Evolutionary conservation across 1,139 yeast species (phyloP).

Genomic region (Debaryomyces coudertii): DNA sequence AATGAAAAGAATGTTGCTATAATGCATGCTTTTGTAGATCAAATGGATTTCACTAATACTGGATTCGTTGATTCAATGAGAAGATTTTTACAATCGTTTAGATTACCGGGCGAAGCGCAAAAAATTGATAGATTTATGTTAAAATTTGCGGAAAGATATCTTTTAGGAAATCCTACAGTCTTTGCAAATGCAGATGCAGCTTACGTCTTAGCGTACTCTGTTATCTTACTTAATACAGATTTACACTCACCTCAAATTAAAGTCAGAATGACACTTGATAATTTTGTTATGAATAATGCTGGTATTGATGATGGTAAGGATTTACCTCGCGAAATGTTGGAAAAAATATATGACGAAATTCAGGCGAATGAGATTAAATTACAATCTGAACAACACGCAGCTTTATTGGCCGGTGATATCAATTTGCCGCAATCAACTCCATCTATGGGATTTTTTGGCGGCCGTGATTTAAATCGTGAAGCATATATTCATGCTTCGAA

Average conservation of each 20-base stretch:
- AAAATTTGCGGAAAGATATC: slow-evolving; percentile 92
- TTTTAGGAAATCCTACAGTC: slow-evolving; percentile 79
- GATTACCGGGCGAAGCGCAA: slow-evolving; percentile 98
- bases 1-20: slow-evolving; percentile 73
- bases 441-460: slow-evolving; percentile 69
- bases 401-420: slow-evolving; percentile 69
- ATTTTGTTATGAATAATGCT: slow-evolving; percentile 79
- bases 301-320: slow-evolving; percentile 95
- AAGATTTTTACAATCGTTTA: slow-evolving; percentile 77
- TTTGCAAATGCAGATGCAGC: slow-evolving; percentile 95
- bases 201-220: slow-evolving; percentile 89
- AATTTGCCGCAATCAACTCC: slow-evolving; percentile 37
- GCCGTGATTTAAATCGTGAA: slow-evolving; percentile 76
- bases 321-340: slow-evolving; percentile 73
- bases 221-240: slow-evolving; percentile 91
- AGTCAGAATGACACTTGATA: slow-evolving; percentile 84
- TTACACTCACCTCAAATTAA: slow-evolving; percentile 87
- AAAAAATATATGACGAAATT: slow-evolving; percentile 74
- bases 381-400: slow-evolving; percentile 93
- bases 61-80: slow-evolving; percentile 88
- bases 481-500: slow-evolving; percentile 91
- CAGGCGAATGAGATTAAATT: slow-evolving; percentile 82
- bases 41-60: slow-evolving; percentile 71
- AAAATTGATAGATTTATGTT: slow-evolving; percentile 96
- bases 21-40: slow-evolving; percentile 94